Percentiles rank a stretch among this genome's conserved stretches.
phyloP scores from a whole-genome alignment of 352 stramenopile species.

The Thalassiosira hispida region DNA sequence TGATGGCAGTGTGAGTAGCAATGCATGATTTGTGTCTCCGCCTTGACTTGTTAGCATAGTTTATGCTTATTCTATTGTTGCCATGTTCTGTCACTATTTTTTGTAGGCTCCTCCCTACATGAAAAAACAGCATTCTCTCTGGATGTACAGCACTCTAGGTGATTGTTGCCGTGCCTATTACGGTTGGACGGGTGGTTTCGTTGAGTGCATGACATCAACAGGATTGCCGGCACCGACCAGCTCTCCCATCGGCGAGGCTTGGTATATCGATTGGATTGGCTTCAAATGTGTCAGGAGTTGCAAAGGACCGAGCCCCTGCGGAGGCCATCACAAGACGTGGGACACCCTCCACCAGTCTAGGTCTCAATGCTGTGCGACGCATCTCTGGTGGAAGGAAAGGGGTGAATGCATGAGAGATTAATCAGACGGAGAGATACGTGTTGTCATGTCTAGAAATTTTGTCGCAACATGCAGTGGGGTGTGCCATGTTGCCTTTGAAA shows the following conservation, averaged over 20 bases:
- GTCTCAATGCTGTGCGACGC: slow-evolving; percentile 20
- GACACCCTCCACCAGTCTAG: slow-evolving; percentile 13
- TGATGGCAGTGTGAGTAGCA: slow-evolving; percentile 24
- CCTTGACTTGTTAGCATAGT: not conserved
- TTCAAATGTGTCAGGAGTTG: slow-evolving; percentile 32
- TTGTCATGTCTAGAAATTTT: too few species aligned
- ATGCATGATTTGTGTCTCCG: not conserved
- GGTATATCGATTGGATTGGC: slow-evolving; percentile 27
- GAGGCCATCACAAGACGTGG: slow-evolving; percentile 20
- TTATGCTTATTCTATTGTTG: not conserved
- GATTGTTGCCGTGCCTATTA: slow-evolving; percentile 41
- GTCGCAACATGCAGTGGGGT: too few species aligned
- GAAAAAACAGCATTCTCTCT: slow-evolving; percentile 31
- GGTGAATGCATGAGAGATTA: not conserved
- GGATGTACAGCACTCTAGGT: slow-evolving; percentile 34
- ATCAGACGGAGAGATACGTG: too few species aligned
- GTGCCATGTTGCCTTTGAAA: too few species aligned
- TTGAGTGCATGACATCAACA: slow-evolving; percentile 9
- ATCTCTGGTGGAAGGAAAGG: slow-evolving; percentile 24
- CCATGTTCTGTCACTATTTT: not conserved
- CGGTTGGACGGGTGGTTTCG: slow-evolving; percentile 26
- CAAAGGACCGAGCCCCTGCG: slow-evolving; percentile 24
- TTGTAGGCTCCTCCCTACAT: slow-evolving; percentile 25
- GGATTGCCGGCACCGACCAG: not conserved
- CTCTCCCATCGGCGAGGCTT: slow-evolving; percentile 7